A percentile compares a stretch with the other conserved stretches of the same genome.
These are phyloP conservation scores for Mimosa bimucronata DNA, from an alignment of 306 rosid species.

Conservation along the genomic window DNA sequence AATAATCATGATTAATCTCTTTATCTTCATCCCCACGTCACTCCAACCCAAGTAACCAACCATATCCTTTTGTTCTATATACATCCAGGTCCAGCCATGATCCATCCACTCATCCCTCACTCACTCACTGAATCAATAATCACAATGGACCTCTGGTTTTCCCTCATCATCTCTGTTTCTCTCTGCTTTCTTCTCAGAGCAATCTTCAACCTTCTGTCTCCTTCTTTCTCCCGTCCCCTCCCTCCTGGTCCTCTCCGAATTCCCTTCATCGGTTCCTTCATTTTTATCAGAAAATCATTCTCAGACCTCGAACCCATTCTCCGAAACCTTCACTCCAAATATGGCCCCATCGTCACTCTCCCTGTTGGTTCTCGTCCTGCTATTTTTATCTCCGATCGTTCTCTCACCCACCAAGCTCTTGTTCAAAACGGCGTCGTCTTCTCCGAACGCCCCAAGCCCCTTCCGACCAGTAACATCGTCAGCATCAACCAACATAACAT, in stretches of 20 bases:
- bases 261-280: background rate
- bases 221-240: background rate
- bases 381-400: background rate
- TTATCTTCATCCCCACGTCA: too few relatives aligned
- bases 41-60: too few relatives aligned
- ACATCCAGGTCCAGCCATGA: too few relatives aligned
- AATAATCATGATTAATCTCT: too few relatives aligned
- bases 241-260: background rate
- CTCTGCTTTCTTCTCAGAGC: background rate
- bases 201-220: background rate
- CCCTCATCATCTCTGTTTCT: background rate
- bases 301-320: background rate
- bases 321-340: background rate
- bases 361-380: background rate
- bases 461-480: background rate
- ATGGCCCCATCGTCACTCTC: slow-evolving; percentile 13
- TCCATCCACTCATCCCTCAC: too few relatives aligned
- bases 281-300: background rate
- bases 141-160: background rate
- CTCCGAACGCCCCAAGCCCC: background rate
- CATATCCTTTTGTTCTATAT: too few relatives aligned
- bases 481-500: background rate
- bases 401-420: background rate
- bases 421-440: background rate
- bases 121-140: too few relatives aligned